Conservation (phyloP, 805 yeast genomes). For the Metschnikowia koreensis region DNA sequence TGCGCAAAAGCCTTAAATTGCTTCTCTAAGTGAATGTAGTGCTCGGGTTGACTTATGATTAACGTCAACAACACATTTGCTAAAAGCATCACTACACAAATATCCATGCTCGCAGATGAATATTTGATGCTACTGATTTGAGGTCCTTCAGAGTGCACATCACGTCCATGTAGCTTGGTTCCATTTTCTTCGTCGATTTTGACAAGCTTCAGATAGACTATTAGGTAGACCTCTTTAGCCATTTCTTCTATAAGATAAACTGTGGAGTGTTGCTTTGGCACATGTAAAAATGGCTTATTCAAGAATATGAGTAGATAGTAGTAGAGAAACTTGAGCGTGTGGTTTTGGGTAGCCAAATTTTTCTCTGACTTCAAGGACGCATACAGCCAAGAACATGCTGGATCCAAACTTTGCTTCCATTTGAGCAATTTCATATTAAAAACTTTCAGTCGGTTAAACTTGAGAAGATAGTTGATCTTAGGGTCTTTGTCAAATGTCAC, state of each 20-base stretch:
- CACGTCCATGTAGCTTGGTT: background rate
- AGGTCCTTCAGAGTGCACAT: background rate
- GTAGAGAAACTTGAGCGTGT: slow-evolving; percentile 16
- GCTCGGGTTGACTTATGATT: slow-evolving; percentile 18
- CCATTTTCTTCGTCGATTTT: slow-evolving; percentile 9
- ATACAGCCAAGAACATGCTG: slow-evolving; percentile 18
- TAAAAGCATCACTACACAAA: slow-evolving; percentile 16
- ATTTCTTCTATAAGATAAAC: slow-evolving; percentile 19
- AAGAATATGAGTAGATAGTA: slow-evolving; percentile 16
- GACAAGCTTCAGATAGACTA: slow-evolving; percentile 12
- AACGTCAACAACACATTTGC: slow-evolving; percentile 16
- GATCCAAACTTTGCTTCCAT: slow-evolving; percentile 16
- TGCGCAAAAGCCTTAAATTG: slow-evolving; percentile 16
- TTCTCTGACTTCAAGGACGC: slow-evolving; percentile 13
- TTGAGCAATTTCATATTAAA: slow-evolving; percentile 18
- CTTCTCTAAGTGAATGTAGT: slow-evolving; percentile 18
- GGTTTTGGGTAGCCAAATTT: slow-evolving; percentile 15
- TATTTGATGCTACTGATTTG: slow-evolving; percentile 4
- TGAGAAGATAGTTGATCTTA: slow-evolving; percentile 18
- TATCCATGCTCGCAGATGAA: slow-evolving; percentile 16
- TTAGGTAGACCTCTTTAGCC: slow-evolving; percentile 15
- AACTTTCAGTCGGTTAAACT: slow-evolving; percentile 18
- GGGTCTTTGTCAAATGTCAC: slow-evolving; percentile 18
- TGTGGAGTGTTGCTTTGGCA: slow-evolving; percentile 18
- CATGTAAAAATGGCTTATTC: slow-evolving; percentile 21